Evolutionary conservation across 2,329 filamentous ascomycete genomes (phyloP), one percentile per base, ranked within the genome.

Genomic region (Fusarium pseudograminearum): DNA sequence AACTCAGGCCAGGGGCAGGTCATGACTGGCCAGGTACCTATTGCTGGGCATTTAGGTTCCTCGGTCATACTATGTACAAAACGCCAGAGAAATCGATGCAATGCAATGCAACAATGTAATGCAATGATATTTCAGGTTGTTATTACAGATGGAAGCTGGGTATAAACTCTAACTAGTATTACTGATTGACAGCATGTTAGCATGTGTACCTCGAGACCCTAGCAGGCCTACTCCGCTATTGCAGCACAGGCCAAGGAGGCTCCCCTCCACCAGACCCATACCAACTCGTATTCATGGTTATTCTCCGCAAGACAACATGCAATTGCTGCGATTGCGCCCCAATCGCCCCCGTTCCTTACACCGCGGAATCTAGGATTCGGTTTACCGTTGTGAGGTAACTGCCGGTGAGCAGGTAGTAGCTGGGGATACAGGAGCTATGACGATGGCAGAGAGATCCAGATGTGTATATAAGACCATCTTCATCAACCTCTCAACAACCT

Each of bases 391-490:
- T 26, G 45, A 31, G 41, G 50, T n/a, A 51, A 57, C 34, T 61
- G 36, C 51, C 41, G 38, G 15, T 26, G 56, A n/a, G n/a, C n/a
- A n/a, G n/a, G n/a, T n/a, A n/a, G n/a, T n/a, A n/a, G n/a, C 24
- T 26, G 24, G 24, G 7, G 7, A 26, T 28, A 24, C 5, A 24
- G 20, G 18, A 42, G 40, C 26, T 56, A 42, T 67, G 56, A 57
- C 41, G 54, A 62, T 57, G 22, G 22, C 46, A 31, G 30, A 45
- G 30, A 20, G 42, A 38, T 51, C 42, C 46, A 36, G 30, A 34
- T 16, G n/a, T 65, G 44, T 59, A 70, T 70, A 70, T 67, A 70
- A 70, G 64, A 51, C 30, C n/a, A 30, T 36, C 45, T 16, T 50
- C 8, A 22, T n/a, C 26, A 20, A 33, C 41, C 15, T 56, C 4